Evolutionary conservation across 192 early-diverging fungal species (phyloP), one percentile per base, ranked within the genome.

Genomic region (Coemansia sp.): DNA sequence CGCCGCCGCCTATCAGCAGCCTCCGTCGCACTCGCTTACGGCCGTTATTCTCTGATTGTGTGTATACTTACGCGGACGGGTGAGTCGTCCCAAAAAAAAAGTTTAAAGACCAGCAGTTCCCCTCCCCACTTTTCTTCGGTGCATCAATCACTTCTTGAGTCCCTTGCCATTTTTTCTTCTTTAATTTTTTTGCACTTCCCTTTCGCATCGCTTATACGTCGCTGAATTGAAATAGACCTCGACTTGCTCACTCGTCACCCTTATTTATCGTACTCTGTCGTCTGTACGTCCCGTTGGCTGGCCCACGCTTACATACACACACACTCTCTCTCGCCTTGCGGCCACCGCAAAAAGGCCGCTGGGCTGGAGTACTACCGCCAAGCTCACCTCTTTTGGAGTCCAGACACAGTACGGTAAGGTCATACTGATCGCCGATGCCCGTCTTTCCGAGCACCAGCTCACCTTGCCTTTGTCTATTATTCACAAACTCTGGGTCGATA

Each of bases 81-180:
- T 55, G 51, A 11, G 12, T 5, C 27, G 55, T 32, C 27, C 55
- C 55, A 58, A 31, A 29, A 58, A 19, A 58, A 19, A 58, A 58
- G 55, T 58, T 58, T 58, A 58, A 48, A 58, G 55, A 58, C 55
- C 55, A 58, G 55, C 31, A 53, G 12, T 38, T 19, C 29, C 48
- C 60, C 37, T 63, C 60, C 48, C 38, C 55, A 57, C 31, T 45
- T 32, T 32, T 32, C 32, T 48, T 42, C 34, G 34, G 34, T 36
- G 34, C 34, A 36, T 62, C 37, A 45, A 45, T 53, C 21, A 23
- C 46, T 32, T n/a, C 50, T 36, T 36, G 34, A 36, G 34, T 36
- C 34, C 34, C 41, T 50, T 59, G 37, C 55, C 53, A 11, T 63
- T 58, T 27, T 48, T 45, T 53, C 46, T 63, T 61, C 7, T 42